Percentiles rank a stretch among this genome's conserved stretches.
Conservation (phyloP, 768 basidiomycete genomes). For the Tulasnella calospora region DNA sequence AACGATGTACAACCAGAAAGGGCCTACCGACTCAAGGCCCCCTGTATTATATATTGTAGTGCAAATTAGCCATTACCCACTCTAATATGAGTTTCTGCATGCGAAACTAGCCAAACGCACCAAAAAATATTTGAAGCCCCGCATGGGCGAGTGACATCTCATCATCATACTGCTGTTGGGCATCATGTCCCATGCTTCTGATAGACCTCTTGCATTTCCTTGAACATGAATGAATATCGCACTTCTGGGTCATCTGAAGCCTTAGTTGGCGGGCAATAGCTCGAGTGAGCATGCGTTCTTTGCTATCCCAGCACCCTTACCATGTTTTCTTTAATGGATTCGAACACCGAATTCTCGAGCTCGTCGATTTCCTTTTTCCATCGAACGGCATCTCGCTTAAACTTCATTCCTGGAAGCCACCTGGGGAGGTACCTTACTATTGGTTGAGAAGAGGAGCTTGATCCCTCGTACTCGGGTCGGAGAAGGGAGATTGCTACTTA, state of each 20-base stretch:
- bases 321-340: not conserved
- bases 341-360: not conserved
- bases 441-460: no score
- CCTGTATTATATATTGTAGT: not conserved
- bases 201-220: not conserved
- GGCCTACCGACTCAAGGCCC: not conserved
- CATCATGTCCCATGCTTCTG: not conserved
- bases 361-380: not conserved
- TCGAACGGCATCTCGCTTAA: not conserved
- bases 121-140: no score
- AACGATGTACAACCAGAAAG: no score
- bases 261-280: not conserved
- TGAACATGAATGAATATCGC: not conserved
- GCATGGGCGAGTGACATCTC: not conserved
- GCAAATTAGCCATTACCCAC: no score
- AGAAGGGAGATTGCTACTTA: not conserved
- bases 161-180: not conserved
- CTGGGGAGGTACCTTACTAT: not conserved
- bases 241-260: not conserved
- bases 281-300: not conserved
- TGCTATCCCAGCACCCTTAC: not conserved
- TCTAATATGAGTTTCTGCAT: no score
- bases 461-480: not conserved
- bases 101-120: no score
- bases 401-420: slow-evolving; percentile 12